Percentiles rank a stretch among this genome's conserved stretches.
Evolutionary conservation across 179 eudicot genomes (phyloP).

Genomic region (Heliamphora ciliata): DNA sequence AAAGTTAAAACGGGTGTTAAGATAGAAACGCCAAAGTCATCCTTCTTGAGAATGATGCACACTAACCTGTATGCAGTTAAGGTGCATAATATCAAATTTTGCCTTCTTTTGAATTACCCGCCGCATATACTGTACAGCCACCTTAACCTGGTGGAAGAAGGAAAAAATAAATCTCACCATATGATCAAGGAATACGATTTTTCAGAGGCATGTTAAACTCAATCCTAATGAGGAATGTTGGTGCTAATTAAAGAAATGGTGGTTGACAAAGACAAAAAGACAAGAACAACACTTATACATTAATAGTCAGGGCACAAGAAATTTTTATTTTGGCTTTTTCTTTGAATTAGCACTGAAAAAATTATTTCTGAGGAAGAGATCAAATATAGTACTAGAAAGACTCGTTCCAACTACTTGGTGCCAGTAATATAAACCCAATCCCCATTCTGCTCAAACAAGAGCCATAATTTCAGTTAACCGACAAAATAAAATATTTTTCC

Average conservation of each 20-base stretch:
- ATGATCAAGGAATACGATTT: not conserved
- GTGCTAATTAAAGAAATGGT: not conserved
- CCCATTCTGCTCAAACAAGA: too few species aligned
- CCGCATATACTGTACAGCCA: conserved; percentile 83
- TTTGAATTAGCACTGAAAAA: too few species aligned
- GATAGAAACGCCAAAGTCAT: conserved; percentile 13
- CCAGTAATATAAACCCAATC: too few species aligned
- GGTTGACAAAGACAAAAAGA: too few species aligned
- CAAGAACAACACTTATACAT: too few species aligned
- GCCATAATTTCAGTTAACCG: too few species aligned
- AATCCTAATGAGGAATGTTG: not conserved
- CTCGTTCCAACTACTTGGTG: too few species aligned
- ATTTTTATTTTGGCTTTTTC: too few species aligned
- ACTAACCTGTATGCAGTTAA: conserved; percentile 59
- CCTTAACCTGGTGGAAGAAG: conserved; percentile 50
- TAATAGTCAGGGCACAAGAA: too few species aligned
- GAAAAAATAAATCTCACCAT: conserved; percentile 8
- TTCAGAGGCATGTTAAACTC: conserved; percentile 1
- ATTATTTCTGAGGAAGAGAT: too few species aligned
- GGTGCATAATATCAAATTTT: conserved; percentile 82
- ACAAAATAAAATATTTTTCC: too few species aligned
- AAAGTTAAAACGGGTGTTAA: not conserved
- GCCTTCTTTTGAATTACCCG: conserved; percentile 75
- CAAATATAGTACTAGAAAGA: too few species aligned
- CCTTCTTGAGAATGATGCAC: conserved; percentile 7